phyloP scores from a whole-genome alignment of 768 basidiomycete genomes.

The Hypholoma sublateritium region DNA sequence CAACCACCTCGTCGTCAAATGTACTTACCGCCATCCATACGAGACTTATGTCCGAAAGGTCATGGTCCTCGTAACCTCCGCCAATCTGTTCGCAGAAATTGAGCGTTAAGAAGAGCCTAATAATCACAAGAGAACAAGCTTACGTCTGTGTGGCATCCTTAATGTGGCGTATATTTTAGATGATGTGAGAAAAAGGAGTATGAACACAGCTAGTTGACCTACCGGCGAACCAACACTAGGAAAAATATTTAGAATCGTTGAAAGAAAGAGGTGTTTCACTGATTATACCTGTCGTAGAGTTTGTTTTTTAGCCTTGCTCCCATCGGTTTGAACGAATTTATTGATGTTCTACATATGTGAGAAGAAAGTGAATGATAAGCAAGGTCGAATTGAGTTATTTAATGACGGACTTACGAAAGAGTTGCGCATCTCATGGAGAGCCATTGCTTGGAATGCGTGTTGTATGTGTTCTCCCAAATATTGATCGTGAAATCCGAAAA shows the following conservation, averaged over 20 bases:
- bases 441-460: slow-evolving; percentile 67
- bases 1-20: background rate
- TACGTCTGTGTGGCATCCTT: slow-evolving; percentile 45
- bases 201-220: slow-evolving; percentile 13
- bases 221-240: slow-evolving; percentile 74
- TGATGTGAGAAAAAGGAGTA: no score
- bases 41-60: slow-evolving; percentile 64
- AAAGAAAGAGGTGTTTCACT: background rate
- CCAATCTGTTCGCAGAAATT: slow-evolving; percentile 46
- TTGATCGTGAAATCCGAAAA: slow-evolving; percentile 68
- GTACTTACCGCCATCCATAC: slow-evolving; percentile 61
- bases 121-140: slow-evolving; percentile 11
- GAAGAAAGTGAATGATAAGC: background rate
- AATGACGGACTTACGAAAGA: slow-evolving; percentile 58
- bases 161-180: background rate
- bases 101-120: background rate
- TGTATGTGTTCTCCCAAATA: slow-evolving; percentile 63
- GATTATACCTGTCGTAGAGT: slow-evolving; percentile 56
- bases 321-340: slow-evolving; percentile 60
- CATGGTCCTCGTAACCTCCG: slow-evolving; percentile 68
- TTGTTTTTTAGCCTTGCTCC: slow-evolving; percentile 54
- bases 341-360: slow-evolving; percentile 46
- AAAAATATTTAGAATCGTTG: background rate
- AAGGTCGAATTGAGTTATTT: background rate
- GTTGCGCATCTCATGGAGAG: slow-evolving; percentile 61